Conservation (phyloP, 1,139 yeast genomes). For the Arxiozyma slooffiae region DNA sequence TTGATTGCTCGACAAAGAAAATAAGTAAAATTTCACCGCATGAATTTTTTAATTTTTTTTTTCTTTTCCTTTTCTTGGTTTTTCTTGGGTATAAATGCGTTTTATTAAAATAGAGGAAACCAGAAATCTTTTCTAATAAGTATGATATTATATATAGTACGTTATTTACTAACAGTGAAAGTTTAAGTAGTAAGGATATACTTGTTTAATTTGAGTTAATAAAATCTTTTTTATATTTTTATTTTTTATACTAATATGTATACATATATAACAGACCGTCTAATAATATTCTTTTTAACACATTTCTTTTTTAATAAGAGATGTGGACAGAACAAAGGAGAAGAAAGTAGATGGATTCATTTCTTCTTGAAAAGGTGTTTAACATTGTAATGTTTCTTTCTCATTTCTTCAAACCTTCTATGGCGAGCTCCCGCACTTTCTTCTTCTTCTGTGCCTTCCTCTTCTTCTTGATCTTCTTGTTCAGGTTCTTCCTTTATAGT, state of each 20-base stretch:
- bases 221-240: too few relatives aligned
- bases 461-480: slow-evolving; percentile 13
- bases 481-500: slow-evolving; percentile 13
- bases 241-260: not conserved
- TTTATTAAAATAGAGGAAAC: not conserved
- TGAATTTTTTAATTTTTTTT: too few relatives aligned
- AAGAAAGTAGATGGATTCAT: not conserved
- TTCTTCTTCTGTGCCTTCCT: slow-evolving; percentile 32
- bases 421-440: slow-evolving; percentile 63
- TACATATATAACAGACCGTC: not conserved
- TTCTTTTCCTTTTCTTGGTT: not conserved
- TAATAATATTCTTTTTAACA: too few relatives aligned
- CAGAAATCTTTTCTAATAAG: too few relatives aligned
- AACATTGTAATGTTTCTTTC: slow-evolving; percentile 69
- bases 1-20: not conserved
- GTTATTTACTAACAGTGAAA: too few relatives aligned
- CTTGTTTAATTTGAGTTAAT: not conserved
- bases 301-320: too few relatives aligned
- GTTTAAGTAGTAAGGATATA: not conserved
- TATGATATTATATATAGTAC: too few relatives aligned
- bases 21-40: not conserved
- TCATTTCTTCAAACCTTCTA: slow-evolving; percentile 57
- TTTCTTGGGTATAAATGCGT: not conserved
- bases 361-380: slow-evolving; percentile 43
- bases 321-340: too few relatives aligned